Conservation (phyloP, 108 stramenopile genomes). For the Cyclotella baltica region DNA sequence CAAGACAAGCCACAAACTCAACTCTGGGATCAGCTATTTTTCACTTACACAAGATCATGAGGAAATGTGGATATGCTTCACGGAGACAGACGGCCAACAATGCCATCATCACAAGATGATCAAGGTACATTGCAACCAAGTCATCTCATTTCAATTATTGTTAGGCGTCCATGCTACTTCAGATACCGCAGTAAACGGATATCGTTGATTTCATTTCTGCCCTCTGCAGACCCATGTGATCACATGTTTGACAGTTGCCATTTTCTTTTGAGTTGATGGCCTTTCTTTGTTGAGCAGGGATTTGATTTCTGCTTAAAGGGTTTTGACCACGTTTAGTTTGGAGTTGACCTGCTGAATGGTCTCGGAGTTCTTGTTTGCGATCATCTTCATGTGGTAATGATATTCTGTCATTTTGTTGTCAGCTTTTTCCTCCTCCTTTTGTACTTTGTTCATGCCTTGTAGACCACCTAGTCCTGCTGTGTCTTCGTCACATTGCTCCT, state of each 20-base stretch:
- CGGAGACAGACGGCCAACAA: no score
- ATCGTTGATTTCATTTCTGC: no score
- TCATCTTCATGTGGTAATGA: background rate
- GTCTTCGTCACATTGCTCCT: background rate
- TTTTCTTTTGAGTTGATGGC: background rate
- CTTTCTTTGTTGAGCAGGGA: background rate
- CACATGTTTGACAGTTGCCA: background rate
- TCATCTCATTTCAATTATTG: no score
- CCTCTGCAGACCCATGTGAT: no score
- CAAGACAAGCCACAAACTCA: no score
- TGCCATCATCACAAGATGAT: no score
- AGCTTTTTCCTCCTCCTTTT: background rate
- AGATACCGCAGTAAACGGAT: no score
- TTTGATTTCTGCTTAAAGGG: background rate
- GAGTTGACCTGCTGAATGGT: constrained; percentile 10
- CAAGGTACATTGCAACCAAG: no score
- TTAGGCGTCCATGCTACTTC: no score
- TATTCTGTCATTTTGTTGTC: background rate
- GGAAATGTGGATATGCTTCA: no score
- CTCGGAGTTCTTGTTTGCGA: background rate
- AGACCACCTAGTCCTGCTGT: background rate
- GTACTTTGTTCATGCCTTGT: background rate
- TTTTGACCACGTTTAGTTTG: background rate
- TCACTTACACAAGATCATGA: no score
- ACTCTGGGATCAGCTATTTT: no score